A percentile compares a stretch with the other conserved stretches of the same genome.
Evolutionary conservation across 768 basidiomycete species (phyloP).

Genomic region (Tulasnella calospora): DNA sequence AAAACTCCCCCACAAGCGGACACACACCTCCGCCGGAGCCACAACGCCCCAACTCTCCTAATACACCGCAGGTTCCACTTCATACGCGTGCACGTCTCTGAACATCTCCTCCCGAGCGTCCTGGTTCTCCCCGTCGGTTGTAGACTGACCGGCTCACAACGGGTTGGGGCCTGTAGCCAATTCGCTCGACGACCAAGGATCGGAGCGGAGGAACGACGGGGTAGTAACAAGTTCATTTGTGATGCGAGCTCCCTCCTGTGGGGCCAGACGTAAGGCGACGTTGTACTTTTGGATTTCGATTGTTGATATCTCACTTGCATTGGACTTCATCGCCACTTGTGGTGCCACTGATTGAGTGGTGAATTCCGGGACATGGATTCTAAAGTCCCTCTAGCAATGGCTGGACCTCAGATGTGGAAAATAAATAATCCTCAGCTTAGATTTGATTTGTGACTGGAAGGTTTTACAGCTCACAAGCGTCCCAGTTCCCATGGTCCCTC

Average conservation of each 20-base stretch:
- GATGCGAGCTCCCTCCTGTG: slow-evolving; percentile 53
- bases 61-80: slow-evolving; percentile 43
- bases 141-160: slow-evolving; percentile 24
- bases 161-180: slow-evolving; percentile 25
- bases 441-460: too few species aligned
- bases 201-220: slow-evolving; percentile 20
- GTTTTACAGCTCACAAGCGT: slow-evolving; percentile 31
- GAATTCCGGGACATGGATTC: slow-evolving; percentile 39
- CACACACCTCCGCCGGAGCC: slow-evolving; percentile 41
- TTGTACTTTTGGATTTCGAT: slow-evolving; percentile 50
- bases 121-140: slow-evolving; percentile 29
- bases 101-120: slow-evolving; percentile 31
- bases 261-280: slow-evolving; percentile 54
- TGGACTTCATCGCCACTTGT: not conserved
- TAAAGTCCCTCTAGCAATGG: slow-evolving; percentile 45
- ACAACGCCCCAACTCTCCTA: slow-evolving; percentile 43
- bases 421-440: too few species aligned
- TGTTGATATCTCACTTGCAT: slow-evolving; percentile 31
- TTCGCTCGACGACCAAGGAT: not conserved
- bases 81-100: slow-evolving; percentile 56
- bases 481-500: slow-evolving; percentile 52
- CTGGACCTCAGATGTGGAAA: slow-evolving; percentile 30
- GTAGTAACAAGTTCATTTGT: slow-evolving; percentile 45
- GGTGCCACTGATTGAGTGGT: slow-evolving; percentile 33
- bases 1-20: slow-evolving; percentile 28